Percentiles rank a stretch among this genome's conserved stretches.
Evolutionary conservation across 2,329 filamentous ascomycete genomes (phyloP).

Genomic region (Shiraia bambusicola): DNA sequence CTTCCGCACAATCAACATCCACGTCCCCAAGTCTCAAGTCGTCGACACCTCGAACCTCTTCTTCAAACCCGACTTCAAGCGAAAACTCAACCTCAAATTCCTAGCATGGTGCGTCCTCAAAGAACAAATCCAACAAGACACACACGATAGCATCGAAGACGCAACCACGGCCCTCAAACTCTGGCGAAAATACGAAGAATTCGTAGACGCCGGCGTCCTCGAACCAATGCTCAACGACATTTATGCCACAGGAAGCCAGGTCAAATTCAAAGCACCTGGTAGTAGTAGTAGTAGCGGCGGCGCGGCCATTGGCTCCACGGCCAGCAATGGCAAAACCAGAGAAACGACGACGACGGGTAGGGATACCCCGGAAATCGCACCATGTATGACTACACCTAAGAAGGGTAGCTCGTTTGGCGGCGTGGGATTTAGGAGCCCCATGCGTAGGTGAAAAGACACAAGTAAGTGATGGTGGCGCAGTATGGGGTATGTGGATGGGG

Average conservation of each 20-base stretch:
- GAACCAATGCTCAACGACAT: slow-evolving; percentile 85
- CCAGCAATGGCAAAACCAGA: slow-evolving; percentile 9
- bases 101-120: slow-evolving; percentile 84
- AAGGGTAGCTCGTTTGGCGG: slow-evolving; percentile 43
- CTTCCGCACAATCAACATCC: slow-evolving; percentile 97
- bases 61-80: slow-evolving; percentile 74
- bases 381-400: slow-evolving; percentile 56
- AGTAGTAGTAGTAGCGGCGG: slow-evolving; percentile 30
- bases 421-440: slow-evolving; percentile 41
- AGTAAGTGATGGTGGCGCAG: no score
- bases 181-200: slow-evolving; percentile 88
- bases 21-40: slow-evolving; percentile 84
- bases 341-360: slow-evolving; percentile 43
- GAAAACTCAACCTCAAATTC: slow-evolving; percentile 90
- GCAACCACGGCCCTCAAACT: slow-evolving; percentile 86
- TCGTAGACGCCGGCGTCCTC: slow-evolving; percentile 78
- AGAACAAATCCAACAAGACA: slow-evolving; percentile 89
- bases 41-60: slow-evolving; percentile 94
- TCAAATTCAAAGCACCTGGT: slow-evolving; percentile 45
- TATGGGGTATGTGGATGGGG: neutral
- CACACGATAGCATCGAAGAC: slow-evolving; percentile 94
- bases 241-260: slow-evolving; percentile 65
- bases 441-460: no score
- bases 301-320: slow-evolving; percentile 6
- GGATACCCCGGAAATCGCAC: slow-evolving; percentile 54